Conservation (phyloP, 176 grass and related monocot species). For the Rhynchospora breviuscula region DNA sequence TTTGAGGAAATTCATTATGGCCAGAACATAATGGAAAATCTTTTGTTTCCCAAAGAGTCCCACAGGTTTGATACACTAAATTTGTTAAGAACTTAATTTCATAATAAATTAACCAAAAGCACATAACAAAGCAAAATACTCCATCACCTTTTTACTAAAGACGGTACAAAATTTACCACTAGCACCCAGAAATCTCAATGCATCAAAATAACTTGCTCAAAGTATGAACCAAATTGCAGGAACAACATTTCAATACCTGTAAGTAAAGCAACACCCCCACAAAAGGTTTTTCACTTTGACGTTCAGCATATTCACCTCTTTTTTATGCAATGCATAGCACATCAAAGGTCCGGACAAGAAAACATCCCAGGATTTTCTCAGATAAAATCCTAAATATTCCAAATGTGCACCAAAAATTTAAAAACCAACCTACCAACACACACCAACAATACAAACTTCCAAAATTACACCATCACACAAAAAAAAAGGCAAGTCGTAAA, state of each 20-base stretch:
- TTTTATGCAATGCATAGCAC: background rate
- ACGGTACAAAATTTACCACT: background rate
- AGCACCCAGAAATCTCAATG: background rate
- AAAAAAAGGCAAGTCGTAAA: slow-evolving; percentile 25
- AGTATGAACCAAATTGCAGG: background rate
- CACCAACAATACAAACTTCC: background rate
- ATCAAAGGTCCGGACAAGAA: background rate
- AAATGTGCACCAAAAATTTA: background rate
- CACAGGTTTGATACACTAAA: background rate
- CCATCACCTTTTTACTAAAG: background rate
- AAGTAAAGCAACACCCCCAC: background rate
- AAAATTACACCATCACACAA: slow-evolving; percentile 28
- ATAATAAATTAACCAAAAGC: background rate
- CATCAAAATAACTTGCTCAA: too few species aligned
- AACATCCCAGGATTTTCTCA: background rate
- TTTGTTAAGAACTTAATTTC: background rate
- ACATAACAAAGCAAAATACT: background rate
- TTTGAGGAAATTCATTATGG: background rate
- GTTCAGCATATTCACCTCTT: background rate
- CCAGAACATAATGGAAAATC: background rate
- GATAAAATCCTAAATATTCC: background rate
- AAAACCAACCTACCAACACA: background rate
- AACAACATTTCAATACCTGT: background rate
- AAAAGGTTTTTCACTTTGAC: background rate
- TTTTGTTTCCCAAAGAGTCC: background rate